Percentiles rank a stretch among this genome's conserved stretches.
phyloP scores from a whole-genome alignment of 1,284 basidiomycete species.

The Cerrena zonata region DNA sequence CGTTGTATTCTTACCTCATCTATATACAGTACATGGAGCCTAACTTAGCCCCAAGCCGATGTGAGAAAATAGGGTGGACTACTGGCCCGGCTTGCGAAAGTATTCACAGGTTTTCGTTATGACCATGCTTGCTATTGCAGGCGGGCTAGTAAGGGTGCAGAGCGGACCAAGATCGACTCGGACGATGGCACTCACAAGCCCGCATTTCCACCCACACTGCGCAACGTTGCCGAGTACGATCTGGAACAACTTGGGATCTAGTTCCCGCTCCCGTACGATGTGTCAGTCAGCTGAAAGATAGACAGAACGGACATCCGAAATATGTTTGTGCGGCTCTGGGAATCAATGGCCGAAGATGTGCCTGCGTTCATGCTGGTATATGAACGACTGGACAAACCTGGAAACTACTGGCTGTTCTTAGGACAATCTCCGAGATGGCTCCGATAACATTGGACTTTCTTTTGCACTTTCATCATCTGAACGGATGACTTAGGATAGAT shows the following conservation, averaged over 20 bases:
- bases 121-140: neutral
- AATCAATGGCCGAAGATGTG: neutral
- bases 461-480: neutral
- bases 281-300: neutral
- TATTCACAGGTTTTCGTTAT: neutral
- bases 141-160: neutral
- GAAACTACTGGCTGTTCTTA: neutral
- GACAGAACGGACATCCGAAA: neutral
- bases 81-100: no score
- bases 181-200: no score
- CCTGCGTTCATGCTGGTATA: neutral
- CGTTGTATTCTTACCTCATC: no score
- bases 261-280: neutral
- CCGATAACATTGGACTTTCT: neutral
- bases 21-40: no score
- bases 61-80: no score
- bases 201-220: neutral
- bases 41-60: no score
- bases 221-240: neutral
- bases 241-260: neutral
- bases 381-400: neutral
- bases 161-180: neutral
- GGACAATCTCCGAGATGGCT: neutral
- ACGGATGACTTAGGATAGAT: neutral
- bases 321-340: neutral